Conservation (phyloP, 2,329 filamentous ascomycete species). For the Venturia asperata region DNA sequence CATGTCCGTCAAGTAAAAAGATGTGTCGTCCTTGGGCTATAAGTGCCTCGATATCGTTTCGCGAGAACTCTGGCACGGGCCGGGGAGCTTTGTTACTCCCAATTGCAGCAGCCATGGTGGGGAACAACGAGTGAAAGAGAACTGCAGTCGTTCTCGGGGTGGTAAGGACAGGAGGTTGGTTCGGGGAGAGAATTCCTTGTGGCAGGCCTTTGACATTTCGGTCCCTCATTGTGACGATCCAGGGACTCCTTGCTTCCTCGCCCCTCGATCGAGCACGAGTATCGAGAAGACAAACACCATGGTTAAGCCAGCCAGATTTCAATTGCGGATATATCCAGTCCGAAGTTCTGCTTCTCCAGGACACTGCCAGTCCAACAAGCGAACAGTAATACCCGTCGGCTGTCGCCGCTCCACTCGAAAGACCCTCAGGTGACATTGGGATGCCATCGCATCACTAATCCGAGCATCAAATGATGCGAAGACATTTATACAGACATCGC, state of each 20-base stretch:
- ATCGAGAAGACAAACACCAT: background rate
- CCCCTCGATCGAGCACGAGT: background rate
- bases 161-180: background rate
- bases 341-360: background rate
- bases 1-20: constrained; percentile 71
- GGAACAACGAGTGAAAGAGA: background rate
- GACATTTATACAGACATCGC: background rate
- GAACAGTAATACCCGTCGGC: background rate
- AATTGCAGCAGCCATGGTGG: background rate
- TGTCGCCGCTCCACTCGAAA: background rate
- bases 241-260: background rate
- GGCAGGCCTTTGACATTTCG: background rate
- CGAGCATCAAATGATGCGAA: background rate
- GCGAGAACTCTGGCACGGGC: constrained; percentile 27
- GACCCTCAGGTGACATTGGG: constrained; percentile 5
- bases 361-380: background rate
- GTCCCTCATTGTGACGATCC: background rate
- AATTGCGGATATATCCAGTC: background rate
- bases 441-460: background rate
- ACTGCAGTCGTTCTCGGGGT: background rate
- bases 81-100: constrained; percentile 9
- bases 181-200: background rate
- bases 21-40: constrained; percentile 77
- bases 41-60: constrained; percentile 65
- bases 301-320: background rate